Percentiles rank a stretch among this genome's conserved stretches.
Conservation (phyloP, 2,329 filamentous ascomycete species). For the Lasiodiplodia hormozganensis region DNA sequence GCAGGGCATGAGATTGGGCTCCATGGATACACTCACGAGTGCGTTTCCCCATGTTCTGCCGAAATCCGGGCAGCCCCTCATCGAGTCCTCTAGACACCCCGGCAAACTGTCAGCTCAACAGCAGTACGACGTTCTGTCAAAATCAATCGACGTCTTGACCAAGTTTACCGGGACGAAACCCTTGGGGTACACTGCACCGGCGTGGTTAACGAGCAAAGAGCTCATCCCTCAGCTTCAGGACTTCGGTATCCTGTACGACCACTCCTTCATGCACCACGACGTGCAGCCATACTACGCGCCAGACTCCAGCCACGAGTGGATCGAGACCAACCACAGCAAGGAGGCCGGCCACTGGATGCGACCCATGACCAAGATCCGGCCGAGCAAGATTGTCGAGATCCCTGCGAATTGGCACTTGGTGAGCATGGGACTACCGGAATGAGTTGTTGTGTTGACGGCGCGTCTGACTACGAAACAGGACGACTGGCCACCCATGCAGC, state of each 20-base stretch:
- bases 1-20: conserved; percentile 52
- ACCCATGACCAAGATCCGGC: conserved; percentile 43
- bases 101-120: conserved; percentile 33
- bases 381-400: conserved; percentile 51
- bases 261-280: conserved; percentile 59
- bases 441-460: not conserved
- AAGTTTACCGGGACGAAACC: conserved; percentile 50
- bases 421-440: not conserved
- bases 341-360: conserved; percentile 47
- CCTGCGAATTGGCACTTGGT: conserved; percentile 53
- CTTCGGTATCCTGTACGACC: conserved; percentile 54
- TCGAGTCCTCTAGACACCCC: not conserved
- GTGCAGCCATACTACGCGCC: conserved; percentile 50
- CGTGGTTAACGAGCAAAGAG: conserved; percentile 49
- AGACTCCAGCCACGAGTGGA: conserved; percentile 36
- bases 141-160: conserved; percentile 49
- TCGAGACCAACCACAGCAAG: conserved; percentile 42
- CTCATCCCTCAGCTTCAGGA: conserved; percentile 51
- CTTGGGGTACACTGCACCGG: conserved; percentile 53
- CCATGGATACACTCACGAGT: conserved; percentile 52
- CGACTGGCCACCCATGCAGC: conserved; percentile 55
- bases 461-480: conserved; percentile 37
- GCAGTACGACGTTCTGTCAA: conserved; percentile 47
- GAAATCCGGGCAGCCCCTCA: conserved; percentile 31
- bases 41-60: conserved; percentile 33